Evolutionary conservation across 345 rosid species (phyloP), one percentile per base, ranked within the genome.

Genomic region (Geranium brycei): DNA sequence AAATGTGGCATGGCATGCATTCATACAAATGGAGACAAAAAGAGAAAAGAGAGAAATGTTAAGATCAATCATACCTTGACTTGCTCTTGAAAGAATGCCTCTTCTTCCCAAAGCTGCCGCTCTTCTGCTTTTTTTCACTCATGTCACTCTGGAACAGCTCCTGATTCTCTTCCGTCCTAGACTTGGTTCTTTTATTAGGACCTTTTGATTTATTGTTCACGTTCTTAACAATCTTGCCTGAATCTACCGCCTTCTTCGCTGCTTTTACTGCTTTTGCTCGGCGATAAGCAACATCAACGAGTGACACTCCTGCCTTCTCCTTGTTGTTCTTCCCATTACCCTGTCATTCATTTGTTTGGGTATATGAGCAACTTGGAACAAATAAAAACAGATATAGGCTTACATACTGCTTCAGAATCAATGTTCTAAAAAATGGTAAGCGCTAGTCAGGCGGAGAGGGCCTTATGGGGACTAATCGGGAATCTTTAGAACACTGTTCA

Each of bases 41-140:
- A 47, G 31, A 18, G 41, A 32, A 10, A 18, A 41, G 62, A 62
- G 10, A 60, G 57, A 62, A 62, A 58, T 23, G 28, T 23, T 23
- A 2, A 23, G 28, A 2, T 23, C 28, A 63, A 57, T 60, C 79
- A 65, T 83, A 92, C 97, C 98, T 80, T 59, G 87, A 83, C 76
- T 92, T 89, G 90, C 98, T 92, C 84, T 89, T 92, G 70, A 89
- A 89, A 28, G 88, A 83, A 10, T 93, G 69, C 78, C 83, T 89
- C 61, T 79, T 89, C 67, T 71, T 76, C 67, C 71, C 82, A 1
- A 32, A 76, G 10, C 73, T 67, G 8, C 82, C 65, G 12, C 73
- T 70, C 76, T 79, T 80, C 61, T 74, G 80, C 78, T 83, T 93
- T 64, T 51, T 79, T 74, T 88, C 97, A 61, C 83, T 83, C 87